Conservation (phyloP, 2,329 filamentous ascomycete genomes). For the Penicillium corylophilum region DNA sequence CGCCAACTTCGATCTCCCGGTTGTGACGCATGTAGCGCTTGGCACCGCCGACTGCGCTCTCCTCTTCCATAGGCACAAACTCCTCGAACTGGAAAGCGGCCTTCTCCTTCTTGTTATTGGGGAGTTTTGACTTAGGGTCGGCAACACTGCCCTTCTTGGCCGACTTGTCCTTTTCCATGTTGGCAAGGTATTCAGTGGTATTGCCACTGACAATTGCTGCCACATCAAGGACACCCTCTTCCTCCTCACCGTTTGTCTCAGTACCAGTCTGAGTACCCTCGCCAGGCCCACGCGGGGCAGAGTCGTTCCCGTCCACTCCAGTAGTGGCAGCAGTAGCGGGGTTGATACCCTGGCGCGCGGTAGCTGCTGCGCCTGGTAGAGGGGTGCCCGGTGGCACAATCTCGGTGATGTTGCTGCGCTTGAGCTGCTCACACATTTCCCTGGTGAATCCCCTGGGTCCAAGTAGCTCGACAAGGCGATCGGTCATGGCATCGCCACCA, state of each 20-base stretch:
- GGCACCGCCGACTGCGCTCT: conserved; percentile 51
- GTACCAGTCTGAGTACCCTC: conserved; percentile 55
- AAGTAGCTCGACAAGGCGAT: conserved; percentile 67
- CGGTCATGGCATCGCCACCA: conserved; percentile 85
- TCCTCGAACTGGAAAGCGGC: conserved; percentile 64
- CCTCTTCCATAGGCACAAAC: conserved; percentile 53
- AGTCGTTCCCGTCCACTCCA: conserved; percentile 45
- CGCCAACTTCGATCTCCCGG: conserved; percentile 61
- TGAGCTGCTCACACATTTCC: conserved; percentile 66
- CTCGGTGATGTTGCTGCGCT: conserved; percentile 63
- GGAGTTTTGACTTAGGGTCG: conserved; percentile 52
- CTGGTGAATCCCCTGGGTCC: conserved; percentile 55
- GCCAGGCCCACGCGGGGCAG: conserved; percentile 54
- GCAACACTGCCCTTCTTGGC: conserved; percentile 53
- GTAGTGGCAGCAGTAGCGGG: conserved; percentile 59
- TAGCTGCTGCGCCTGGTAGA: conserved; percentile 51
- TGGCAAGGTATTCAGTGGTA: conserved; percentile 62
- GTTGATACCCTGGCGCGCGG: conserved; percentile 46
- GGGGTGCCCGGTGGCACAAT: conserved; percentile 56
- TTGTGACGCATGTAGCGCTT: conserved; percentile 54
- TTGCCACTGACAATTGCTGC: conserved; percentile 65
- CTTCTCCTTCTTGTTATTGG: conserved; percentile 60
- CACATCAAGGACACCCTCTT: conserved; percentile 64
- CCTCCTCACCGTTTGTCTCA: conserved; percentile 53
- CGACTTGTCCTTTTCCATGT: conserved; percentile 62